Base-by-base conservation (phyloP, 169 alveolate species). In the Plasmodium chabaudi region DNA sequence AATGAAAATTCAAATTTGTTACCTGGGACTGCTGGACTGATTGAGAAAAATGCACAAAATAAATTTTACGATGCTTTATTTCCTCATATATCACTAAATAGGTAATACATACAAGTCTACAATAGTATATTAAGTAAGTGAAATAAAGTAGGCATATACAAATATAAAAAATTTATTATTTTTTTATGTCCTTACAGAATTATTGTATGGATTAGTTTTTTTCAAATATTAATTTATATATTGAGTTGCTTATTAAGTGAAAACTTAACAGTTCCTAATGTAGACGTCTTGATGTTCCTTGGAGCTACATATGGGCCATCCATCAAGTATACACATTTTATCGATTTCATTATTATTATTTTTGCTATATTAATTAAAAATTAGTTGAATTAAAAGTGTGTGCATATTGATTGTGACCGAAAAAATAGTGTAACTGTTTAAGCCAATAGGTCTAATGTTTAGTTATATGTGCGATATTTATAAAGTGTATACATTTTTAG, bases 301-400 rank as follows among this genome's bases (percentile, higher is more conserved):
- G 90, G 90, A 2, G 90, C 90, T 34, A 82, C 90, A 9, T 82
- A 82, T 39, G 90, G 90, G 2, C 90, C 90, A 9, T 42, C 82
- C 17, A 34, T 82, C 7, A 82, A 68, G 90, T 82, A 82, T 15
- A 6, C 0, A 9, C 12, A 27, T 6, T 55, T 44, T 53, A 17
- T 44, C 10, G 53, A 10, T 49, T 82, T 13, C 34, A 9, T 17
- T 21, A 53, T 61, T 61, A 12, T 9, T 34, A 34, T 34, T 34
- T 34, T 34, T 34, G 4, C 0, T 3, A 34, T 34, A 34, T 34
- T 34, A 34, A 34, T 34, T 34, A 3, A 3, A 34, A 3, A 34
- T 34, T 34, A 34, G 4, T 34, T 34, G 42, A 4, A 0, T 34
- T 34, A 34, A 34, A 34, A 34, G 4, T 34, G 42, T 34, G 42